Percentiles rank a stretch among this genome's conserved stretches.
These are phyloP conservation scores for Mycena epipterygia DNA, from an alignment of 768 basidiomycete species.

Conservation along the genomic window DNA sequence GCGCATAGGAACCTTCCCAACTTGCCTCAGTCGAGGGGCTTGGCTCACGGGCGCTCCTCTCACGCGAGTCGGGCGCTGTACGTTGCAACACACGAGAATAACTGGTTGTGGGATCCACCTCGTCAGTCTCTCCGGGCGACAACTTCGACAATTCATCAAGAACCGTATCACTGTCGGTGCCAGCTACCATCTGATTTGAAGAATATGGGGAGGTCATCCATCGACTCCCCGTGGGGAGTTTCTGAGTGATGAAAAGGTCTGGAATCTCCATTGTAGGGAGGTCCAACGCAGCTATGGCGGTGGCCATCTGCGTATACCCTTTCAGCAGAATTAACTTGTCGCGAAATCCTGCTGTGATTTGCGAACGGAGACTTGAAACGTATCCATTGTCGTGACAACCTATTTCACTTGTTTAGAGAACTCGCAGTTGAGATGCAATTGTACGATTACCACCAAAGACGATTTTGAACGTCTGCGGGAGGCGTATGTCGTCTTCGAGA, in stretches of 20 bases:
- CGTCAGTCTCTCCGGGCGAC: slow-evolving; percentile 28
- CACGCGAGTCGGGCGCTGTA: slow-evolving; percentile 44
- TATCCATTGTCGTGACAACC: slow-evolving; percentile 85
- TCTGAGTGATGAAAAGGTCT: slow-evolving; percentile 72
- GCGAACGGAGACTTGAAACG: slow-evolving; percentile 69
- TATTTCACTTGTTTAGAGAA: slow-evolving; percentile 40
- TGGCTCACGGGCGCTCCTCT: slow-evolving; percentile 58
- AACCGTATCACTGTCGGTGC: slow-evolving; percentile 15
- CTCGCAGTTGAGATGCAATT: slow-evolving; percentile 10
- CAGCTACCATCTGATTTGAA: slow-evolving; percentile 26
- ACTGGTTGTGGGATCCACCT: slow-evolving; percentile 46
- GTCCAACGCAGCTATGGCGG: slow-evolving; percentile 67
- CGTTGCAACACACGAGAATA: slow-evolving; percentile 63
- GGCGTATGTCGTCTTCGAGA: slow-evolving; percentile 71
- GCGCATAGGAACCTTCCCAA: slow-evolving; percentile 48
- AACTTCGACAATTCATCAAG: slow-evolving; percentile 21
- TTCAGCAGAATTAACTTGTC: slow-evolving; percentile 76
- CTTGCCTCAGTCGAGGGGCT: slow-evolving; percentile 62
- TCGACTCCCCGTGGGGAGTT: slow-evolving; percentile 49
- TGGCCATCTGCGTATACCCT: slow-evolving; percentile 73
- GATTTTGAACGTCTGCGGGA: slow-evolving; percentile 75
- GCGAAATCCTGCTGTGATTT: slow-evolving; percentile 74
- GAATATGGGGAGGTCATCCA: slow-evolving; percentile 31
- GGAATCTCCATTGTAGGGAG: slow-evolving; percentile 68
- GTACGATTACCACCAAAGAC: slow-evolving; percentile 69